Evolutionary conservation across 2,329 filamentous ascomycete genomes (phyloP).

Genomic region (Aspergillus caelatus): DNA sequence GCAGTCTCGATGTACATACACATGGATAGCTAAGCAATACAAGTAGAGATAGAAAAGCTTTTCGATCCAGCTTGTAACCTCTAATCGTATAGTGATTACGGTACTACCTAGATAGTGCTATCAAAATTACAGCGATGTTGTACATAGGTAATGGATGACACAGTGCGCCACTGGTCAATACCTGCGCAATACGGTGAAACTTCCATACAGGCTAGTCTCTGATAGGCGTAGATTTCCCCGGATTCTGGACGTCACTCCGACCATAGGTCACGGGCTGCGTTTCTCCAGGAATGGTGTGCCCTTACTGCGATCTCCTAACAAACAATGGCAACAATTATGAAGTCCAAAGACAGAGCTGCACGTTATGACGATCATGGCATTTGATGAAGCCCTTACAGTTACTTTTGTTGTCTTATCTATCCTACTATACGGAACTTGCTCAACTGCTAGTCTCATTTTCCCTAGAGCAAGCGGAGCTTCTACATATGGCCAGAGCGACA

Average conservation of each 20-base stretch:
- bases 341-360: neutral
- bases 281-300: neutral
- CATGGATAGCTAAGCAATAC: neutral
- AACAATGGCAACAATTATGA: conserved; percentile 7
- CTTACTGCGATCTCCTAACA: neutral
- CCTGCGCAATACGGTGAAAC: neutral
- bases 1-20: neutral
- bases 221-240: conserved; percentile 16
- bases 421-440: neutral
- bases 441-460: neutral
- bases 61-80: neutral
- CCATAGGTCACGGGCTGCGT: conserved; percentile 6
- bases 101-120: neutral
- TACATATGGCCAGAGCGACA: conserved; percentile 2
- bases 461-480: neutral
- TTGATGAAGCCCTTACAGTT: neutral
- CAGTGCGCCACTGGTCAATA: neutral
- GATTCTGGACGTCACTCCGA: conserved; percentile 17
- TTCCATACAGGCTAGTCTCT: neutral
- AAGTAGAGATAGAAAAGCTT: neutral
- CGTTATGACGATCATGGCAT: neutral
- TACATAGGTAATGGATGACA: neutral
- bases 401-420: neutral
- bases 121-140: neutral
- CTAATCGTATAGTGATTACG: neutral